Conservation (phyloP, 208 protist species). For the Trichomonas tenax region DNA sequence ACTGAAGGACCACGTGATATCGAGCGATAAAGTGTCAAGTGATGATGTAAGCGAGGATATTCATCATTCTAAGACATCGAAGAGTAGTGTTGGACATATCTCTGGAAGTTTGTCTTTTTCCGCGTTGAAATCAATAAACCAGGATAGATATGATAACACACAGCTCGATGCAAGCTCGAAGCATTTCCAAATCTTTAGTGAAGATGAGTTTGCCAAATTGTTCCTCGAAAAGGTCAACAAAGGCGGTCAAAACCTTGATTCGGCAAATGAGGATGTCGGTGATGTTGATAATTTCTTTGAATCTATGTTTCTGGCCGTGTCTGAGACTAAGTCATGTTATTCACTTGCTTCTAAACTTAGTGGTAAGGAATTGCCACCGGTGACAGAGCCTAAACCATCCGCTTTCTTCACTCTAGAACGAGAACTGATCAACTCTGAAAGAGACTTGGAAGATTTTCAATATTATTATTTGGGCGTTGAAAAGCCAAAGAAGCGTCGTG, state of each 20-base stretch:
- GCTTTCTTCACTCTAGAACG: not conserved
- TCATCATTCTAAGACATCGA: not conserved
- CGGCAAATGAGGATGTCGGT: not conserved
- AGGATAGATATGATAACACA: not conserved
- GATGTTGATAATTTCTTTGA: not conserved
- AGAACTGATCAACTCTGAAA: not conserved
- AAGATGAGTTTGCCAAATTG: not conserved
- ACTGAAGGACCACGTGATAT: not conserved
- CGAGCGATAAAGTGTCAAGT: not conserved
- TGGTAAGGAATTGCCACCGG: not conserved
- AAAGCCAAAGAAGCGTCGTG: not conserved
- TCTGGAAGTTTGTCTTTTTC: not conserved
- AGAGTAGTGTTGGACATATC: not conserved
- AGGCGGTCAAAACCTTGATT: not conserved
- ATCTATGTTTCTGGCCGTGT: not conserved
- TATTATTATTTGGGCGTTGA: not conserved
- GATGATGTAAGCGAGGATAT: not conserved
- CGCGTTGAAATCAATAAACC: not conserved
- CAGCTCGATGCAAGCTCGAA: not conserved
- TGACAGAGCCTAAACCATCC: not conserved
- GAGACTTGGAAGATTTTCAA: not conserved
- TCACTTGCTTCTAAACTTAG: not conserved
- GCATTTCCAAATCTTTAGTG: not conserved
- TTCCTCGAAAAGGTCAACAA: not conserved
- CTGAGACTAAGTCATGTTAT: not conserved